Conservation (phyloP, 768 basidiomycete species). For the Leucosporidium yakuticum region DNA sequence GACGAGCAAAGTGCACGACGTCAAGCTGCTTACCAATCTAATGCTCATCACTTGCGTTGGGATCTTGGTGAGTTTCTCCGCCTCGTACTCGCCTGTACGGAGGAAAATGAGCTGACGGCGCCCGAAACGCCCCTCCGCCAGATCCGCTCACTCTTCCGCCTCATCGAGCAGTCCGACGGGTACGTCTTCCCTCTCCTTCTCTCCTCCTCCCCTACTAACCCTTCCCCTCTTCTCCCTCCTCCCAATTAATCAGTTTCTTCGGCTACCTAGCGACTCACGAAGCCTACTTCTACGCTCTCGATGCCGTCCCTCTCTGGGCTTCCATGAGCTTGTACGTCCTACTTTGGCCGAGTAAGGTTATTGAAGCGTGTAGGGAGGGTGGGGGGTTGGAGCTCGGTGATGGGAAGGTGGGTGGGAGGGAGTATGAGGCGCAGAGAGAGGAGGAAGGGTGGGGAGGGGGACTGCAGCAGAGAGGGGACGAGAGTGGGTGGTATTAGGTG, state of each 20-base stretch:
- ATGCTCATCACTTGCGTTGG: neutral
- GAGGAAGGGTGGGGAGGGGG: too few relatives aligned
- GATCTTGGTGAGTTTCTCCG: neutral
- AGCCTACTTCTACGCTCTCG: neutral
- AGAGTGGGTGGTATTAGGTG: too few relatives aligned
- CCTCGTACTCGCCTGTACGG: neutral
- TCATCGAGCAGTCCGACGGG: slow-evolving; percentile 26
- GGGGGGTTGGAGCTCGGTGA: too few relatives aligned
- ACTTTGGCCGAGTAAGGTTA: neutral
- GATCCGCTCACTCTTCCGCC: slow-evolving; percentile 25
- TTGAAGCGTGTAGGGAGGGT: neutral
- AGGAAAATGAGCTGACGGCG: neutral
- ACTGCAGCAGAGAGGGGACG: too few relatives aligned
- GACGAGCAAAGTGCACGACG: too few relatives aligned
- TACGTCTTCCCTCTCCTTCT: neutral
- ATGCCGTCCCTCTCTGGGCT: neutral
- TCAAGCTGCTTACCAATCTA: too few relatives aligned
- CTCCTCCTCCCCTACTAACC: too few relatives aligned
- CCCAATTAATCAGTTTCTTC: neutral
- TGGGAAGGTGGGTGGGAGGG: too few relatives aligned
- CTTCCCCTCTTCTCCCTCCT: neutral
- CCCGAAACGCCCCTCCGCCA: too few relatives aligned
- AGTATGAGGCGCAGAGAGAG: too few relatives aligned
- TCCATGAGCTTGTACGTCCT: neutral
- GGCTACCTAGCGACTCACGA: neutral